Conservation (phyloP, 2,329 filamentous ascomycete genomes). For the Cladophialophora immunda region DNA sequence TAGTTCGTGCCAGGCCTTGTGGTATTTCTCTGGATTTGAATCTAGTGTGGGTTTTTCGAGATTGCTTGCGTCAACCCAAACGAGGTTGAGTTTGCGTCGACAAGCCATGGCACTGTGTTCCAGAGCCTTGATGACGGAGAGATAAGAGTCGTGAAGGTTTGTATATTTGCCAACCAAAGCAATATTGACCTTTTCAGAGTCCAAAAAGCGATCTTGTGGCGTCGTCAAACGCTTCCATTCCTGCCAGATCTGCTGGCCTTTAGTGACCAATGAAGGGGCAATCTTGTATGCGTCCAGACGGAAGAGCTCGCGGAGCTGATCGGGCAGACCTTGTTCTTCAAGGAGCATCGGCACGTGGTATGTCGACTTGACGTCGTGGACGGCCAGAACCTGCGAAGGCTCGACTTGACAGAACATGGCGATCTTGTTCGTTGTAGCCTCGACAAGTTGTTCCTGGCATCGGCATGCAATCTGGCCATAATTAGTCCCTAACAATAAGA, state of each 20-base stretch:
- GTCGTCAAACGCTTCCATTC: constrained; percentile 78
- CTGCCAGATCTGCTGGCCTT: constrained; percentile 76
- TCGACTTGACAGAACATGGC: constrained; percentile 90
- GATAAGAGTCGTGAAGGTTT: constrained; percentile 83
- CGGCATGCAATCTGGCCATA: constrained; percentile 81
- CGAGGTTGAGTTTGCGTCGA: constrained; percentile 77
- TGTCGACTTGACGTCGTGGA: constrained; percentile 86
- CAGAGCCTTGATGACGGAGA: constrained; percentile 83
- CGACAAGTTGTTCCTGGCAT: constrained; percentile 78
- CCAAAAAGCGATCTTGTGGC: constrained; percentile 70
- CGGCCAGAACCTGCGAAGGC: constrained; percentile 81
- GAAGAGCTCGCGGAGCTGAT: constrained; percentile 71
- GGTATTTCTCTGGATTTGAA: constrained; percentile 74
- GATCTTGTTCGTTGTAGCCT: constrained; percentile 82
- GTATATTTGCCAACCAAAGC: constrained; percentile 94
- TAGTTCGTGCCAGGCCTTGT: constrained; percentile 85
- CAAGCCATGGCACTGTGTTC: constrained; percentile 93
- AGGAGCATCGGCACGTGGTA: constrained; percentile 97
- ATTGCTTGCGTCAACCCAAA: constrained; percentile 85
- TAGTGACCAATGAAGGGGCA: constrained; percentile 62
- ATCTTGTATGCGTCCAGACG: constrained; percentile 67
- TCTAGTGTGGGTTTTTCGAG: constrained; percentile 74
- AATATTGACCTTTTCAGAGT: constrained; percentile 72
- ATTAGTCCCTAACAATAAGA: constrained; percentile 33
- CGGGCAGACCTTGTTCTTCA: constrained; percentile 78